Percentiles rank a stretch among this genome's conserved stretches.
These are phyloP conservation scores for Globisporangium cystogenes DNA, from an alignment of 352 stramenopile species.

Conservation along the genomic window DNA sequence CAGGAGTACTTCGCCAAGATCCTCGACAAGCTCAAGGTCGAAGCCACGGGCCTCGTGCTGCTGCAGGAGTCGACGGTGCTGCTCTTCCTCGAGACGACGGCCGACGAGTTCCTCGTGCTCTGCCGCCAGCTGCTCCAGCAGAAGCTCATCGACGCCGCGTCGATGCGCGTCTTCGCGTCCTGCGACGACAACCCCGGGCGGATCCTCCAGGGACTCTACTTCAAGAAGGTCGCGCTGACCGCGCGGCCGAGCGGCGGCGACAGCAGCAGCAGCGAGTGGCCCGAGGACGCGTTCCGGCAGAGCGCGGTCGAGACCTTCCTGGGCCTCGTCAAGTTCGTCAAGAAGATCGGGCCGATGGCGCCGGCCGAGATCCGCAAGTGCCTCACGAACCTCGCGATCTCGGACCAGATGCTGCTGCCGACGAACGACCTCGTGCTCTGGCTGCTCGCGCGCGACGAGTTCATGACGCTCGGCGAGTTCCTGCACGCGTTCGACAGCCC, in stretches of 20 bases:
- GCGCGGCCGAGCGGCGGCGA: constrained; percentile 2
- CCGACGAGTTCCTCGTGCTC: constrained; percentile 49
- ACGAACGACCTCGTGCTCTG: constrained; percentile 47
- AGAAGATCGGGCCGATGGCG: constrained; percentile 45
- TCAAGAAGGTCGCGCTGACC: constrained; percentile 49
- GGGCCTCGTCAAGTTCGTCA: constrained; percentile 54
- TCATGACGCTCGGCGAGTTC: constrained; percentile 64
- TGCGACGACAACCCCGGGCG: constrained; percentile 48
- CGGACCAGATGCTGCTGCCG: constrained; percentile 56
- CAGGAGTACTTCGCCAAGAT: constrained; percentile 64
- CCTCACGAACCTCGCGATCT: constrained; percentile 51
- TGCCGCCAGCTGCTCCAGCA: constrained; percentile 31
- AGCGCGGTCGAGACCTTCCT: constrained; percentile 43
- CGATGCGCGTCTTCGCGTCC: constrained; percentile 52
- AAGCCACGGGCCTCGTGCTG: constrained; percentile 50
- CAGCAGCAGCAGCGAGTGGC: constrained; percentile 30
- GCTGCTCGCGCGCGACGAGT: constrained; percentile 47
- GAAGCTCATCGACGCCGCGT: constrained; percentile 28
- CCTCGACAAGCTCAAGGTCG: constrained; percentile 46
- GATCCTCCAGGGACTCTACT: constrained; percentile 57
- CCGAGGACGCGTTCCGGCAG: constrained; percentile 35
- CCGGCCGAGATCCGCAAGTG: constrained; percentile 51
- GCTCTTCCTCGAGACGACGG: constrained; percentile 54
- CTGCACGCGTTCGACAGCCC: constrained; percentile 33
- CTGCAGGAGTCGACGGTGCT: constrained; percentile 46